Conservation (phyloP, 306 rosid genomes). For the Gynostemma pentaphyllum region DNA sequence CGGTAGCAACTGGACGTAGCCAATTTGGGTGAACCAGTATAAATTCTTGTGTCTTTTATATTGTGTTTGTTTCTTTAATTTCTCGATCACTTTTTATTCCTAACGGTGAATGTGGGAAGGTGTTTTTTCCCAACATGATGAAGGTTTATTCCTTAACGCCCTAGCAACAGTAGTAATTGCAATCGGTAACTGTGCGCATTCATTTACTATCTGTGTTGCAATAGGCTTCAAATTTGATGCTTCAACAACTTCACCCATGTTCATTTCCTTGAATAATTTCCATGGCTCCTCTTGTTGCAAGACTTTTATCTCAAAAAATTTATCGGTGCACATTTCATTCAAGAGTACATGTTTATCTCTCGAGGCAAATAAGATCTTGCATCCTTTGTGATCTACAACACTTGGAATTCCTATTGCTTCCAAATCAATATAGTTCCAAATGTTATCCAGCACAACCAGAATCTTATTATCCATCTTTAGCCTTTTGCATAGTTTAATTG, state of each 20-base stretch:
- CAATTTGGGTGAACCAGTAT: too few species aligned
- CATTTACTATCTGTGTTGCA: constrained; percentile 16
- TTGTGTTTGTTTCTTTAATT: too few species aligned
- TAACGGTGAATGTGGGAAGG: too few species aligned
- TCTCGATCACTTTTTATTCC: too few species aligned
- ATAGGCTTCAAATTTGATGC: neutral
- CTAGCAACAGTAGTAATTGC: constrained; percentile 20
- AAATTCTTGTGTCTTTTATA: too few species aligned
- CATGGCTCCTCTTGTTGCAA: constrained; percentile 7
- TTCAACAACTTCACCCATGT: neutral
- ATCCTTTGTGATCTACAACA: neutral
- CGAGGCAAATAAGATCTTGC: constrained; percentile 24
- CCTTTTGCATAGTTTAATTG: too few species aligned
- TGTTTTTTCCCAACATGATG: too few species aligned
- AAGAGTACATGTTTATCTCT: constrained; percentile 11
- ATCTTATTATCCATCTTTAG: neutral
- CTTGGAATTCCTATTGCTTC: constrained; percentile 21
- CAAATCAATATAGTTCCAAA: constrained; percentile 19
- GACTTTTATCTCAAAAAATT: neutral
- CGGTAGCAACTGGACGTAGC: too few species aligned
- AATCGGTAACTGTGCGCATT: constrained; percentile 27
- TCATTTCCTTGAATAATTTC: constrained; percentile 11
- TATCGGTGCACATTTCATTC: constrained; percentile 5
- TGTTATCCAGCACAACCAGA: constrained; percentile 26
- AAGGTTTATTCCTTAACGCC: neutral